phyloP scores from a whole-genome alignment of 73 alveolate genomes.

The Paramecium primaurelia region DNA sequence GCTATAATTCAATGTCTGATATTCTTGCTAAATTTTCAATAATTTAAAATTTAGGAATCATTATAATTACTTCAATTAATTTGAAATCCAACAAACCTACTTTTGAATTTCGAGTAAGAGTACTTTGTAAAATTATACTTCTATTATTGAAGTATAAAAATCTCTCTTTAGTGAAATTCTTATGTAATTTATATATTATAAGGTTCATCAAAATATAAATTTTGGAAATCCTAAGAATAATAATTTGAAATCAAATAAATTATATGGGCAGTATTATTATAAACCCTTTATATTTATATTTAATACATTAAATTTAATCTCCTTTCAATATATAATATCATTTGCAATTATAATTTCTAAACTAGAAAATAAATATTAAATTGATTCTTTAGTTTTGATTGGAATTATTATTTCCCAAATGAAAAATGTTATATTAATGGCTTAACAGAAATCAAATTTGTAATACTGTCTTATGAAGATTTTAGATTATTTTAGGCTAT shows the following conservation, averaged over 20 bases:
- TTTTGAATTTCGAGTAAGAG: not conserved
- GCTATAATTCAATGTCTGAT: not conserved
- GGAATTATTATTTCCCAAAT: not conserved
- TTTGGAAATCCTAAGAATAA: not conserved
- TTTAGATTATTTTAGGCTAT: no score
- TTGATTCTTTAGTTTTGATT: not conserved
- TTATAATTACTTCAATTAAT: not conserved
- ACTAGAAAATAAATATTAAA: not conserved
- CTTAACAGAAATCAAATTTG: not conserved
- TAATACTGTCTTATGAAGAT: not conserved
- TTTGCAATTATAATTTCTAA: not conserved
- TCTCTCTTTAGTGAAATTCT: not conserved
- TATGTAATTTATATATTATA: not conserved
- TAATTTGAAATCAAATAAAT: not conserved
- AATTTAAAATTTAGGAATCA: not conserved
- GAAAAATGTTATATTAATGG: not conserved
- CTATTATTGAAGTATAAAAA: not conserved
- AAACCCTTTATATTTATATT: not conserved
- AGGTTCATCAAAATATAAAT: not conserved
- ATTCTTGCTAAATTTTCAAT: not conserved
- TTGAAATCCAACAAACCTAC: not conserved
- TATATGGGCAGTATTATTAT: constrained; percentile 32
- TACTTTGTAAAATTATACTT: not conserved
- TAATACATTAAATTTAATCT: not conserved
- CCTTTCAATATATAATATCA: not conserved